Percentiles rank a stretch among this genome's conserved stretches.
Evolutionary conservation across 148 eudicot species (phyloP).

Genomic region (Gaultheria prostrata): DNA sequence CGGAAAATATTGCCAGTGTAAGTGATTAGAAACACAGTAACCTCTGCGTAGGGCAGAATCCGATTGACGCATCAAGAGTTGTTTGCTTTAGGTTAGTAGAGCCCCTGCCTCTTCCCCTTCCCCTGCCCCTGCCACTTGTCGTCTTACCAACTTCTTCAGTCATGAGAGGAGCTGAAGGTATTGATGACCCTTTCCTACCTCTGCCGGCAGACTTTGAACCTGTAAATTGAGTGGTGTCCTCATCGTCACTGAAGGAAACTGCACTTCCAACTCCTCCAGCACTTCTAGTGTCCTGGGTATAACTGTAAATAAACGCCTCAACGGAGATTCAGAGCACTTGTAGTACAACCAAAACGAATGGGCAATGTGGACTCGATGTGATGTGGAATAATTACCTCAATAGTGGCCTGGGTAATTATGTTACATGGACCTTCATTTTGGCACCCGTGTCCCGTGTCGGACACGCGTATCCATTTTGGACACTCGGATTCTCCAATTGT

Average conservation of each 20-base stretch:
- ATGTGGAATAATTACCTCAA: slow-evolving; percentile 50
- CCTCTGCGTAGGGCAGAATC: slow-evolving; percentile 81
- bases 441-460: too few relatives aligned
- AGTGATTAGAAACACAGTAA: slow-evolving; percentile 15
- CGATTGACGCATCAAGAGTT: slow-evolving; percentile 74
- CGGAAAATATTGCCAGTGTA: background rate
- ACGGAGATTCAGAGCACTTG: background rate
- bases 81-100: slow-evolving; percentile 73
- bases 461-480: too few relatives aligned
- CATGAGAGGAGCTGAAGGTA: slow-evolving; percentile 37
- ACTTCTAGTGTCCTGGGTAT: slow-evolving; percentile 42
- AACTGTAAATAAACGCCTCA: background rate
- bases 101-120: slow-evolving; percentile 77
- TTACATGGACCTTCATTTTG: too few relatives aligned
- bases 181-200: slow-evolving; percentile 52
- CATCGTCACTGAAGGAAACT: slow-evolving; percentile 89
- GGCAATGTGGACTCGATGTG: background rate
- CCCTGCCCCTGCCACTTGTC: slow-evolving; percentile 79
- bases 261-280: slow-evolving; percentile 50
- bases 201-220: slow-evolving; percentile 43
- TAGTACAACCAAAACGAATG: background rate
- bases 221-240: slow-evolving; percentile 51
- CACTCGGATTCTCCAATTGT: too few relatives aligned
- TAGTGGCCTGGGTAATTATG: too few relatives aligned
- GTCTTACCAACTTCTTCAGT: slow-evolving; percentile 56